Percentiles rank a stretch among this genome's conserved stretches.
phyloP scores from a whole-genome alignment of 805 yeast genomes.

The Candida qinlingensis region DNA sequence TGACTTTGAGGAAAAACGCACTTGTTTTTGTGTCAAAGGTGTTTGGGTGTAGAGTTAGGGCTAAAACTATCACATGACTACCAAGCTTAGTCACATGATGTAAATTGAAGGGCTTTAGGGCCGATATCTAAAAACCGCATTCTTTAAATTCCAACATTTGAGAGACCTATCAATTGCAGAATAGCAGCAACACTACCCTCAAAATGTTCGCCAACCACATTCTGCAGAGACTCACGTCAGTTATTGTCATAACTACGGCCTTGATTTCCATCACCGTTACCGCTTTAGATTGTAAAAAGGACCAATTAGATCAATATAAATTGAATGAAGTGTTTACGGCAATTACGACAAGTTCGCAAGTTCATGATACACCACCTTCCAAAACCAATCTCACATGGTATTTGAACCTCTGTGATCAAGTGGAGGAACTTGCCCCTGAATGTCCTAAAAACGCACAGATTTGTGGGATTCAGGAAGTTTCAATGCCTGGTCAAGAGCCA shows the following conservation, averaged over 20 bases:
- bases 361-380: constrained; percentile 75
- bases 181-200: no score
- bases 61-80: no score
- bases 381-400: constrained; percentile 58
- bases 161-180: no score
- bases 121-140: no score
- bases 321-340: constrained; percentile 37
- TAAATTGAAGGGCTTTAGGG: no score
- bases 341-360: constrained; percentile 34
- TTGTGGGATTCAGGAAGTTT: constrained; percentile 66
- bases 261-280: background rate
- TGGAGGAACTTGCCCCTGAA: constrained; percentile 29
- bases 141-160: no score
- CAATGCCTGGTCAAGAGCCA: constrained; percentile 42
- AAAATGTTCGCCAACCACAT: no score
- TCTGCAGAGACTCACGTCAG: no score
- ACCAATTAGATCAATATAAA: constrained; percentile 15
- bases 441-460: constrained; percentile 73
- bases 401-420: constrained; percentile 60
- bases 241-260: background rate
- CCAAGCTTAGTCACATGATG: no score
- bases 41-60: no score
- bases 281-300: constrained; percentile 20
- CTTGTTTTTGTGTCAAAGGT: no score
- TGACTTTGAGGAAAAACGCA: no score